Evolutionary conservation across 192 early-diverging fungal species (phyloP).

Genomic region (Oehlia diaphana): DNA sequence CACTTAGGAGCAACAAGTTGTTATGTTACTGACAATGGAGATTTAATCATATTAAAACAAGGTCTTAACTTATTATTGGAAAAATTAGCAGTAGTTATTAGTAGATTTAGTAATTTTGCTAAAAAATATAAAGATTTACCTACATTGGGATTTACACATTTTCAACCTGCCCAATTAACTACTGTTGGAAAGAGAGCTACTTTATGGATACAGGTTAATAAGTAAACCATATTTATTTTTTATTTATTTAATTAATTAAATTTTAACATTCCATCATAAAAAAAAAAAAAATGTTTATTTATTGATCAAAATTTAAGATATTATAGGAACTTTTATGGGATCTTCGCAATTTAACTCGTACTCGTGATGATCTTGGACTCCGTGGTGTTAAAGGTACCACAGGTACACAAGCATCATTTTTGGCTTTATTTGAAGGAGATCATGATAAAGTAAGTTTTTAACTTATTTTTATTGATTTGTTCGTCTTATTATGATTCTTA

Average conservation of each 20-base stretch:
- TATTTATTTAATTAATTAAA: neutral
- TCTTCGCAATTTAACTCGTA: constrained; percentile 88
- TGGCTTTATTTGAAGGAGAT: constrained; percentile 92
- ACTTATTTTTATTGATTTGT: neutral
- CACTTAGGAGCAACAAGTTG: constrained; percentile 98
- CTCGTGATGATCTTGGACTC: constrained; percentile 85
- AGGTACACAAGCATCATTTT: constrained; percentile 97
- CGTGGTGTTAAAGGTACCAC: constrained; percentile 98
- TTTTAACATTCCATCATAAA: neutral
- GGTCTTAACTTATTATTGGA: constrained; percentile 88
- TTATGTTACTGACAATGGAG: constrained; percentile 99
- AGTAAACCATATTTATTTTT: neutral
- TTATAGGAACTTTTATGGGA: constrained; percentile 86
- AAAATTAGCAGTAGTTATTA: constrained; percentile 85
- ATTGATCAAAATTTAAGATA: neutral
- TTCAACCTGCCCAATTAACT: constrained; percentile 97
- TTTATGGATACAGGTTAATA: constrained; percentile 81
- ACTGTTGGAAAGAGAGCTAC: constrained; percentile 97
- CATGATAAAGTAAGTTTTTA: constrained; percentile 67
- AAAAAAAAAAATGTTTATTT: neutral
- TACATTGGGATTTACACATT: constrained; percentile 97
- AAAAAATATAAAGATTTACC: constrained; percentile 79
- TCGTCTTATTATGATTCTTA: neutral
- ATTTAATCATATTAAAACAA: constrained; percentile 95
- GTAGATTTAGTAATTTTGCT: constrained; percentile 80